phyloP scores from a whole-genome alignment of 2,329 filamentous ascomycete species.

The Paecilomyces niveus region DNA sequence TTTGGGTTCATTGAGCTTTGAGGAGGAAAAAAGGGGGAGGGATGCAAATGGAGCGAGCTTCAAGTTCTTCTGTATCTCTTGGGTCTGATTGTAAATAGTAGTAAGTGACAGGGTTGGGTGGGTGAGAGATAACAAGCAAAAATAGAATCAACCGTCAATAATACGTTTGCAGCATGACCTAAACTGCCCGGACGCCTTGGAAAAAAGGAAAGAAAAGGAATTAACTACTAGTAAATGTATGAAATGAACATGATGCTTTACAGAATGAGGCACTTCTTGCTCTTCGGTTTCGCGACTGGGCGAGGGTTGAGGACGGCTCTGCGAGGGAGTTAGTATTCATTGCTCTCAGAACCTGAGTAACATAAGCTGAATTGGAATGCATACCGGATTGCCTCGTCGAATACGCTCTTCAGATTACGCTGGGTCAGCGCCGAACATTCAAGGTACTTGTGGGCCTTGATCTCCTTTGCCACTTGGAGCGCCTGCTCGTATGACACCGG shows the following conservation, averaged over 20 bases:
- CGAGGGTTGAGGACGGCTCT: slow-evolving; percentile 45
- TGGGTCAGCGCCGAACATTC: slow-evolving; percentile 97
- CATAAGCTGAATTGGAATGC: slow-evolving; percentile 19
- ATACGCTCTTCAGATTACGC: slow-evolving; percentile 95
- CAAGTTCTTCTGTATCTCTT: neutral
- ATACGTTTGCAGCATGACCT: neutral
- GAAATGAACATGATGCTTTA: slow-evolving; percentile 17
- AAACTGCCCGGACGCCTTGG: slow-evolving; percentile 1
- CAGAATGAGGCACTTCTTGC: slow-evolving; percentile 41
- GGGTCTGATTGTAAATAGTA: neutral
- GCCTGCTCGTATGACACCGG: slow-evolving; percentile 95
- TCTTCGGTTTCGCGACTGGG: slow-evolving; percentile 38
- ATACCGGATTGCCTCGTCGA: slow-evolving; percentile 96
- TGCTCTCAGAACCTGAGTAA: neutral
- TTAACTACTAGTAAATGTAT: neutral
- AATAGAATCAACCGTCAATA: neutral
- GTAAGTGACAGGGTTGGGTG: neutral
- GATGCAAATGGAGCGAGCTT: neutral
- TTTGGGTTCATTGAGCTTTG: neutral
- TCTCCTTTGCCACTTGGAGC: slow-evolving; percentile 81
- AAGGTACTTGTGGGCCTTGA: slow-evolving; percentile 92
- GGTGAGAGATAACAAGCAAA: neutral
- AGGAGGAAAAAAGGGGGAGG: neutral
- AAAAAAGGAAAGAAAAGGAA: neutral
- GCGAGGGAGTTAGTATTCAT: neutral